Evolutionary conservation across 805 yeast species (phyloP).

Genomic region (Millerozyma acaciae): DNA sequence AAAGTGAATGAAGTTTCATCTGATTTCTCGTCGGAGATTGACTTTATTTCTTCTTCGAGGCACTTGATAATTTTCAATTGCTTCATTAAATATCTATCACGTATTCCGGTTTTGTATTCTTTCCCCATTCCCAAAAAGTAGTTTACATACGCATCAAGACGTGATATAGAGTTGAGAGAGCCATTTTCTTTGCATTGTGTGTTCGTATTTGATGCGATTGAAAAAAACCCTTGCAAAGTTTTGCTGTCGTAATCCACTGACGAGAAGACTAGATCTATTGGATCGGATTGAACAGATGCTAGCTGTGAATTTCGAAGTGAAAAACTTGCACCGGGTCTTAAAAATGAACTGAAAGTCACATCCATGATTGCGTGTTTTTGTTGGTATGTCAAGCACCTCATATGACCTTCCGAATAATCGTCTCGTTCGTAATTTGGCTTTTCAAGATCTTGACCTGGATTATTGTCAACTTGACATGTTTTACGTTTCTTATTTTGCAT

Average conservation of each 20-base stretch:
- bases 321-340: constrained; percentile 23
- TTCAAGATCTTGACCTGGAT: too few species aligned
- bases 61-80: constrained; percentile 11
- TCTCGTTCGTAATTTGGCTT: too few species aligned
- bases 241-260: constrained; percentile 18
- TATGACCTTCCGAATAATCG: too few species aligned
- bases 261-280: constrained; percentile 15
- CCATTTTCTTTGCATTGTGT: not conserved
- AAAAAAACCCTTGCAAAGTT: constrained; percentile 16
- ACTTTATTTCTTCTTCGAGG: constrained; percentile 2
- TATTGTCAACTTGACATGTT: too few species aligned
- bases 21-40: not conserved
- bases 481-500: too few species aligned
- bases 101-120: not conserved
- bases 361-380: constrained; percentile 17
- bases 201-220: constrained; percentile 5
- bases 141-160: not conserved
- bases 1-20: constrained; percentile 12
- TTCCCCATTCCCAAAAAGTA: constrained; percentile 1
- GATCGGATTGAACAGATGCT: not conserved
- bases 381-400: too few species aligned
- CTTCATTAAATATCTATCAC: constrained; percentile 6
- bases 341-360: constrained; percentile 16
- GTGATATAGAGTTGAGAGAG: not conserved
- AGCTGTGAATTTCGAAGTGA: constrained; percentile 3